Conservation (phyloP, 331 rosid genomes). For the Rosa hybrid region DNA sequence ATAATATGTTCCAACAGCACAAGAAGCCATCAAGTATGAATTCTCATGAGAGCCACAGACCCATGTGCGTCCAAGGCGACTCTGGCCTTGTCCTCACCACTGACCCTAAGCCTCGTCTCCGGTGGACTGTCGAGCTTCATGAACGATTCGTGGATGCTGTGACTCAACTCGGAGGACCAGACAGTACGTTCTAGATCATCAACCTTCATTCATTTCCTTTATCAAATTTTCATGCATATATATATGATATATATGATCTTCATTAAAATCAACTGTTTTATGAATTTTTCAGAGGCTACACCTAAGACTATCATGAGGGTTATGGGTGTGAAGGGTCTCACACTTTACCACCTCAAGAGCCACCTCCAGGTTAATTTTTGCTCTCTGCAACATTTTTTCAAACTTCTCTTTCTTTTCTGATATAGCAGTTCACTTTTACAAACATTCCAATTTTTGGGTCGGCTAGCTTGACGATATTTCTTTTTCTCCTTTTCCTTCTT, state of each 20-base stretch:
- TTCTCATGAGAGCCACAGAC: slow-evolving; percentile 79
- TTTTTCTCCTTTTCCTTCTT: neutral
- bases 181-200: slow-evolving; percentile 47
- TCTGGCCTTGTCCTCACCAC: slow-evolving; percentile 99
- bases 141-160: slow-evolving; percentile 99
- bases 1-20: slow-evolving; percentile 85
- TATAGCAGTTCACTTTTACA: slow-evolving; percentile 13
- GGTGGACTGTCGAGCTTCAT: slow-evolving; percentile 99
- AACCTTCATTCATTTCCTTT: neutral
- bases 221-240: neutral
- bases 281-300: slow-evolving; percentile 70
- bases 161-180: slow-evolving; percentile 98
- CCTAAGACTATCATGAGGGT: slow-evolving; percentile 99
- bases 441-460: slow-evolving; percentile 18
- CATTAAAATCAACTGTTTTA: neutral
- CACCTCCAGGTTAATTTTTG: slow-evolving; percentile 79
- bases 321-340: slow-evolving; percentile 99
- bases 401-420: slow-evolving; percentile 35
- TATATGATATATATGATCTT: neutral
- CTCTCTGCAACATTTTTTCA: slow-evolving; percentile 33
- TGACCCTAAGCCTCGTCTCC: slow-evolving; percentile 97
- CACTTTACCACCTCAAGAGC: slow-evolving; percentile 99
- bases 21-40: slow-evolving; percentile 98
- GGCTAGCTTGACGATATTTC: slow-evolving; percentile 15
- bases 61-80: slow-evolving; percentile 97